These are phyloP conservation scores for Prunus yedoensis DNA, from an alignment of 331 rosid species.

Conservation along the genomic window DNA sequence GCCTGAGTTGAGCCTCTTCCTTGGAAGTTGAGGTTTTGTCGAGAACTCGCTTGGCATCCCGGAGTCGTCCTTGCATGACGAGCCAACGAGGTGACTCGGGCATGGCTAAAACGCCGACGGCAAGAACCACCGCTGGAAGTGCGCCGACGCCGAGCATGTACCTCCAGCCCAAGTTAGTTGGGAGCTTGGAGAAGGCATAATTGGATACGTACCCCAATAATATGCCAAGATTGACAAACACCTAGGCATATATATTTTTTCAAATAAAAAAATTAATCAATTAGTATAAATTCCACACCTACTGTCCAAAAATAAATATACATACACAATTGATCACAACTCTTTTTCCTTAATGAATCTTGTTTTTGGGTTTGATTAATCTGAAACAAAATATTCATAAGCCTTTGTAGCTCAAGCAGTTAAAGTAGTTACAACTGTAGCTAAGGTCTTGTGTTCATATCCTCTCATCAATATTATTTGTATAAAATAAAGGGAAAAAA, in stretches of 20 bases:
- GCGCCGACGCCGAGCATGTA: constrained; percentile 31
- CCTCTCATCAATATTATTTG: too few relatives aligned
- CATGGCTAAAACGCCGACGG: neutral
- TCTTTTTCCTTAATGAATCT: too few relatives aligned
- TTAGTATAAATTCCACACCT: too few relatives aligned
- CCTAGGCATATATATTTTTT: neutral
- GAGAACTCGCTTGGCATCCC: constrained; percentile 3
- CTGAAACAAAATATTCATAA: too few relatives aligned
- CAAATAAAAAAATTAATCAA: neutral
- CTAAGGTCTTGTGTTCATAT: too few relatives aligned
- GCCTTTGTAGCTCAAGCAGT: too few relatives aligned
- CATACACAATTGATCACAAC: too few relatives aligned
- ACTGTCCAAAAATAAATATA: too few relatives aligned
- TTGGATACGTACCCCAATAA: neutral
- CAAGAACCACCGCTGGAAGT: constrained; percentile 20
- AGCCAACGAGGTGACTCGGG: neutral
- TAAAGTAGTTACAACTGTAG: too few relatives aligned
- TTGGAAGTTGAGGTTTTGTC: neutral
- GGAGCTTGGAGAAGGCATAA: constrained; percentile 18
- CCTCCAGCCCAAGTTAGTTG: constrained; percentile 21
- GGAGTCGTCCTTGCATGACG: constrained; percentile 4
- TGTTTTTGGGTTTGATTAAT: too few relatives aligned
- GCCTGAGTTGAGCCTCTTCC: neutral
- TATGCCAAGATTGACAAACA: constrained; percentile 10
- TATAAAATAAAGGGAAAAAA: too few relatives aligned